A percentile compares a stretch with the other conserved stretches of the same genome.
Conservation (phyloP, 129 eudicot genomes). For the Helichrysum umbraculigerum region DNA sequence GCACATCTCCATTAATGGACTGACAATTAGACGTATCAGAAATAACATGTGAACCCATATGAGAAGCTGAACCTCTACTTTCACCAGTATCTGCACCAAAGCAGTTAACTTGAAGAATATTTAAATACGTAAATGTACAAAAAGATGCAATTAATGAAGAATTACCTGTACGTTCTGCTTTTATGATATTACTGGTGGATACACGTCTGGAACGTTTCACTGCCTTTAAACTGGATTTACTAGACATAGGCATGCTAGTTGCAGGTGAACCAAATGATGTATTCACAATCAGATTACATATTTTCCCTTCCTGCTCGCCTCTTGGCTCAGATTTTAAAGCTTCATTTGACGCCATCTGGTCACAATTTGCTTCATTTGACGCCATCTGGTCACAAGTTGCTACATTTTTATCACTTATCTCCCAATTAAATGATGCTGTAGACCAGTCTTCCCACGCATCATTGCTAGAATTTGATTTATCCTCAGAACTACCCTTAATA, state of each 20-base stretch:
- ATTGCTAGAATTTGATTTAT: conserved; percentile 31
- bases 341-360: conserved; percentile 25
- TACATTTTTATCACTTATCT: conserved; percentile 30
- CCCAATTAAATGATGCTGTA: conserved; percentile 25
- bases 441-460: conserved; percentile 40
- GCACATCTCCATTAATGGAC: conserved; percentile 13
- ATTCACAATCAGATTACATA: not conserved
- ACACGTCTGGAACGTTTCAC: conserved; percentile 26
- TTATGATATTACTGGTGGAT: conserved; percentile 29
- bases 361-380: conserved; percentile 29
- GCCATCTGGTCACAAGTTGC: conserved; percentile 27
- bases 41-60: conserved; percentile 20
- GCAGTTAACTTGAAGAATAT: not conserved
- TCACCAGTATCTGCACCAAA: conserved; percentile 28
- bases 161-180: conserved; percentile 39
- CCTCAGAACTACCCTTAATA: conserved; percentile 36
- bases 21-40: conserved; percentile 19
- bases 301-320: conserved; percentile 23
- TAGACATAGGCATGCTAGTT: conserved; percentile 7
- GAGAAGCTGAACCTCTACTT: conserved; percentile 20
- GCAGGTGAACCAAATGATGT: conserved; percentile 6
- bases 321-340: conserved; percentile 18
- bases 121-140: not conserved
- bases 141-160: conserved; percentile 2
- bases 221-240: conserved; percentile 26